Evolutionary conservation across 495 filamentous ascomycete genomes (phyloP).

Genomic region (Penicillium coffeae): DNA sequence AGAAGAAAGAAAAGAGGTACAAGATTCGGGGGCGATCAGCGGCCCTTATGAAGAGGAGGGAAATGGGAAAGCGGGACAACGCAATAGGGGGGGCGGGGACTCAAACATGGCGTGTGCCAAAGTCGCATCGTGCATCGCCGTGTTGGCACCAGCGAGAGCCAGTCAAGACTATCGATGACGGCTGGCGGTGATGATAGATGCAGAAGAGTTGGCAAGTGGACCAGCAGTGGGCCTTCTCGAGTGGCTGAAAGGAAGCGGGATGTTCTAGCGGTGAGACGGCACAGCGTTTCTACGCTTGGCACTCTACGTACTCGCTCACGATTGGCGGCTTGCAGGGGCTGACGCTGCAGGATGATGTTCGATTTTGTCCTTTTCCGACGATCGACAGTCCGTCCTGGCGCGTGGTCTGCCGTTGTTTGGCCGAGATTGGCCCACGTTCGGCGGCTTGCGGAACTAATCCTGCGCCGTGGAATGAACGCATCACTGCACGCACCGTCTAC

Average conservation of each 20-base stretch:
- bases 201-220: slow-evolving; percentile 12
- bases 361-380: slow-evolving; percentile 25
- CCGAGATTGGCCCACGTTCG: slow-evolving; percentile 20
- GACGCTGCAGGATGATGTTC: slow-evolving; percentile 29
- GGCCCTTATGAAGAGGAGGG: slow-evolving; percentile 21
- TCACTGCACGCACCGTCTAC: too few species aligned
- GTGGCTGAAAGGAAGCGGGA: slow-evolving; percentile 12
- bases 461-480: background rate
- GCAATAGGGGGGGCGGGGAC: slow-evolving; percentile 13
- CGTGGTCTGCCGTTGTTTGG: slow-evolving; percentile 14
- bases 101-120: slow-evolving; percentile 33
- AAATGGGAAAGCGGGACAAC: slow-evolving; percentile 2
- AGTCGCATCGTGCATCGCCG: slow-evolving; percentile 28
- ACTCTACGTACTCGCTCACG: slow-evolving; percentile 5
- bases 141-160: slow-evolving; percentile 25
- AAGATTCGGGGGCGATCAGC: slow-evolving; percentile 20
- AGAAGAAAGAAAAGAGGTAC: slow-evolving; percentile 17
- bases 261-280: slow-evolving; percentile 33
- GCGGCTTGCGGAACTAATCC: slow-evolving; percentile 8
- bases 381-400: slow-evolving; percentile 20
- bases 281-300: slow-evolving; percentile 20
- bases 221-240: slow-evolving; percentile 11
- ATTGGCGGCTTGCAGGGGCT: slow-evolving; percentile 19
- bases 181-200: slow-evolving; percentile 32
- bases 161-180: slow-evolving; percentile 17